Percentiles rank a stretch among this genome's conserved stretches.
Evolutionary conservation across 176 grass and related monocot genomes (phyloP).

Genomic region (Areca catechu): DNA sequence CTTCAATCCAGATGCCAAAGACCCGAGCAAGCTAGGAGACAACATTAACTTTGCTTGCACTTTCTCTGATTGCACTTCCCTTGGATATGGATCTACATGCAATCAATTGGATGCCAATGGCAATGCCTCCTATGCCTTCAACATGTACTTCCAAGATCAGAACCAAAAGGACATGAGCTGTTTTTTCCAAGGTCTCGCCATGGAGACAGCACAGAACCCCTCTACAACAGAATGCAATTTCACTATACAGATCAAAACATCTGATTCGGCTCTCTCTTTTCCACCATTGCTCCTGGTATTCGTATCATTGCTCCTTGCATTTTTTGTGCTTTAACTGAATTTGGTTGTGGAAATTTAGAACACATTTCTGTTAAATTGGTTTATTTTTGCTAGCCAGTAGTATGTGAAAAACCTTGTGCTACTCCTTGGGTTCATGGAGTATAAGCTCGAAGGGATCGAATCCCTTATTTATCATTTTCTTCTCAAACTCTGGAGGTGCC

Average conservation of each 20-base stretch:
- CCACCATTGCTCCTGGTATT: neutral
- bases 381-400: too few relatives aligned
- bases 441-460: too few relatives aligned
- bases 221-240: conserved; percentile 33
- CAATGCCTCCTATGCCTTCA: conserved; percentile 49
- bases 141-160: conserved; percentile 43
- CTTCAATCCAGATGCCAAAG: neutral
- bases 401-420: too few relatives aligned
- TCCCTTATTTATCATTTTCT: too few relatives aligned
- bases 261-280: neutral
- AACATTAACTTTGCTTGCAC: conserved; percentile 30
- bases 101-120: conserved; percentile 34
- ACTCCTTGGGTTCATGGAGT: too few relatives aligned
- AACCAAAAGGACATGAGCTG: conserved; percentile 36
- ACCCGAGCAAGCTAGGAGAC: neutral
- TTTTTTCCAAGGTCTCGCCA: conserved; percentile 29
- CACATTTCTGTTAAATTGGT: too few relatives aligned
- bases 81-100: conserved; percentile 40
- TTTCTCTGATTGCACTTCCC: conserved; percentile 33
- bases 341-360: too few relatives aligned
- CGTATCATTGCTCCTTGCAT: neutral
- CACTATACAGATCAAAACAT: conserved; percentile 27
- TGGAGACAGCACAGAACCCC: conserved; percentile 24
- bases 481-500: too few relatives aligned
- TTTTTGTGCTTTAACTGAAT: neutral